Percentiles rank a stretch among this genome's conserved stretches.
phyloP scores from a whole-genome alignment of 2,329 filamentous ascomycete species.

The Colletotrichum chrysophilum region DNA sequence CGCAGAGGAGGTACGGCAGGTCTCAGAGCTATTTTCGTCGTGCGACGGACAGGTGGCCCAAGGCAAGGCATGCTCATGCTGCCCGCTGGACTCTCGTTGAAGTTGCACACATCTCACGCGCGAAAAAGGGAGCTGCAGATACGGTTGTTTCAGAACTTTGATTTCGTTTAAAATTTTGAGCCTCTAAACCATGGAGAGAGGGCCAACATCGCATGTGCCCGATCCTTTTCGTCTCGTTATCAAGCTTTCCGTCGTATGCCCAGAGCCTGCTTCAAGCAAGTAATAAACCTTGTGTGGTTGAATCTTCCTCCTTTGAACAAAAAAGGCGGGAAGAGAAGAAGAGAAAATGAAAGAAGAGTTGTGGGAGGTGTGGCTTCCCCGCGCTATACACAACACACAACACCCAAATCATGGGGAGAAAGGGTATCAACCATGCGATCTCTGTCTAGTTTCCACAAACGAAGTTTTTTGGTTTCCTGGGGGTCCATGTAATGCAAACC shows the following conservation, averaged over 20 bases:
- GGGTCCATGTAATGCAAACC: neutral
- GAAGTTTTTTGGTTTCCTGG: neutral
- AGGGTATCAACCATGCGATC: conserved; percentile 15
- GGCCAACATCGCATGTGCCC: neutral
- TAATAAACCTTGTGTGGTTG: neutral
- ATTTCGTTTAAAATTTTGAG: neutral
- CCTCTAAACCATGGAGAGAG: neutral
- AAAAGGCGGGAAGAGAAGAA: neutral
- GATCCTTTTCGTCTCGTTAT: neutral
- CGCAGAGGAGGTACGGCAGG: neutral
- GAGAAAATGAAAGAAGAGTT: neutral
- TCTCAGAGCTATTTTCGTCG: neutral
- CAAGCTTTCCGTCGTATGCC: neutral
- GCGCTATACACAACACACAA: neutral
- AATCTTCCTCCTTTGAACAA: neutral
- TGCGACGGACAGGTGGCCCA: neutral
- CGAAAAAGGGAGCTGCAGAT: neutral
- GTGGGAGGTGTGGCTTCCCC: neutral
- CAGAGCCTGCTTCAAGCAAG: neutral
- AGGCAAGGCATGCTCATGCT: neutral
- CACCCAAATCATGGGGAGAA: conserved; percentile 6
- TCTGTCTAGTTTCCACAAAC: conserved; percentile 7
- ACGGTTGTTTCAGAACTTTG: neutral
- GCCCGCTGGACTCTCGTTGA: neutral
- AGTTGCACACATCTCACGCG: neutral